Conservation (phyloP, 2,329 filamentous ascomycete species). For the Ophiostoma pallidulum region DNA sequence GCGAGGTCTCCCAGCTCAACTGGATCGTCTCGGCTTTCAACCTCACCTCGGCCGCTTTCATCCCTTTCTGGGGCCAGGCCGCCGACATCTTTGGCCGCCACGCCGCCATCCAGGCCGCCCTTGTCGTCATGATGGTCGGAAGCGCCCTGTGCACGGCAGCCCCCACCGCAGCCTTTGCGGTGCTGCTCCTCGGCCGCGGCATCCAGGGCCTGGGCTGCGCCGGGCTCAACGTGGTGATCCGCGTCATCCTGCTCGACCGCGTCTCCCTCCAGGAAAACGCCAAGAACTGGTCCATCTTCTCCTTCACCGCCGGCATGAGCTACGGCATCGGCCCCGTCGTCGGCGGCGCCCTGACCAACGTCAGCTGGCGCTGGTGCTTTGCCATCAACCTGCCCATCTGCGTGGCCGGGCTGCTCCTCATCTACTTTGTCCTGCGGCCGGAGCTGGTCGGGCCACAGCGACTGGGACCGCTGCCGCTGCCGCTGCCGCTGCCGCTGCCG, state of each 20-base stretch:
- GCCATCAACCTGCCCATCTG: conserved; percentile 34
- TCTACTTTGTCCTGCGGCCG: conserved; percentile 47
- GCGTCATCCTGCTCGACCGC: conserved; percentile 55
- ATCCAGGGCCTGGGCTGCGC: conserved; percentile 54
- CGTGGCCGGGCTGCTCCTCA: conserved; percentile 39
- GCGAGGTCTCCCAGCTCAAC: conserved; percentile 48
- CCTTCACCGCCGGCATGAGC: conserved; percentile 47
- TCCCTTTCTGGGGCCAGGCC: conserved; percentile 56
- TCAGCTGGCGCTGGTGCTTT: conserved; percentile 59
- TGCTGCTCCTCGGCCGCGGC: conserved; percentile 53
- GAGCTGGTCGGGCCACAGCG: conserved; percentile 45
- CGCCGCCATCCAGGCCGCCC: conserved; percentile 44
- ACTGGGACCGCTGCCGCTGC: background rate
- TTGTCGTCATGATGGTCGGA: conserved; percentile 49
- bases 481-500: too few relatives aligned
- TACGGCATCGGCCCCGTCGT: conserved; percentile 54
- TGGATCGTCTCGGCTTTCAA: conserved; percentile 65
- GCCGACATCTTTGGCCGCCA: conserved; percentile 58
- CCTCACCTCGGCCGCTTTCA: conserved; percentile 56
- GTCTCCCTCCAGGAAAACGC: conserved; percentile 53
- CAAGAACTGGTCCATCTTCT: conserved; percentile 53
- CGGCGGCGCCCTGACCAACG: conserved; percentile 46
- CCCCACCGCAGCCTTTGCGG: conserved; percentile 42
- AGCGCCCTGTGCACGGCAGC: conserved; percentile 52
- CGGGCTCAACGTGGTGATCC: conserved; percentile 50